Percentiles rank a stretch among this genome's conserved stretches.
phyloP scores from a whole-genome alignment of 78 protist species.

The Dictyostelium brefeldianum region DNA sequence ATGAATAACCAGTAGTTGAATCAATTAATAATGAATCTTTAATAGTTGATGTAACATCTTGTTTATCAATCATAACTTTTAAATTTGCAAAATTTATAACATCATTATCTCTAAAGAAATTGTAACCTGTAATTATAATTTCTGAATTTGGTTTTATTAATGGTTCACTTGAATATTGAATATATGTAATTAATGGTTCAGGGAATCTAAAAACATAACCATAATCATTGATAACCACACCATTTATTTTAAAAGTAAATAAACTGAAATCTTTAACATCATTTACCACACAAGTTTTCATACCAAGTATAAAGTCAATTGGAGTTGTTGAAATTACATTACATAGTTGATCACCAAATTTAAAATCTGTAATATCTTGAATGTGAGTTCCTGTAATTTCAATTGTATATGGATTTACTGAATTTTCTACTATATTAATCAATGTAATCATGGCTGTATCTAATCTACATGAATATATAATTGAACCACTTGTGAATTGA shows the following conservation, averaged over 20 bases:
- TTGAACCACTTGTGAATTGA: neutral
- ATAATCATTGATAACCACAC: neutral
- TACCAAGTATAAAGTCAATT: neutral
- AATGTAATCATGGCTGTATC: too few species aligned
- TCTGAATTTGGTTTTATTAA: too few species aligned
- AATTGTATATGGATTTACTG: neutral
- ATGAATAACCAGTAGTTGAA: too few species aligned
- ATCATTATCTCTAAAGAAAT: too few species aligned
- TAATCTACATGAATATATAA: neutral
- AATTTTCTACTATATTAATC: neutral
- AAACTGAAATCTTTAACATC: neutral
- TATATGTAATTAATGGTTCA: too few species aligned
- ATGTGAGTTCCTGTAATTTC: neutral
- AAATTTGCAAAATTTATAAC: too few species aligned
- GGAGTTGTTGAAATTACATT: neutral
- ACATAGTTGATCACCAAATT: neutral
- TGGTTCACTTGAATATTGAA: too few species aligned
- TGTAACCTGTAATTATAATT: too few species aligned
- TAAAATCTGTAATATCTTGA: neutral
- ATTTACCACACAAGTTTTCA: neutral
- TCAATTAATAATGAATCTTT: too few species aligned
- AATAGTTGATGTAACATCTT: too few species aligned
- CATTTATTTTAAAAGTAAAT: neutral
- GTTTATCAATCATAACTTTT: too few species aligned
- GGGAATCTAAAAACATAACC: too few species aligned